Evolutionary conservation across 2,329 filamentous ascomycete genomes (phyloP), one percentile per base, ranked within the genome.

Genomic region (Zalaria obscura): DNA sequence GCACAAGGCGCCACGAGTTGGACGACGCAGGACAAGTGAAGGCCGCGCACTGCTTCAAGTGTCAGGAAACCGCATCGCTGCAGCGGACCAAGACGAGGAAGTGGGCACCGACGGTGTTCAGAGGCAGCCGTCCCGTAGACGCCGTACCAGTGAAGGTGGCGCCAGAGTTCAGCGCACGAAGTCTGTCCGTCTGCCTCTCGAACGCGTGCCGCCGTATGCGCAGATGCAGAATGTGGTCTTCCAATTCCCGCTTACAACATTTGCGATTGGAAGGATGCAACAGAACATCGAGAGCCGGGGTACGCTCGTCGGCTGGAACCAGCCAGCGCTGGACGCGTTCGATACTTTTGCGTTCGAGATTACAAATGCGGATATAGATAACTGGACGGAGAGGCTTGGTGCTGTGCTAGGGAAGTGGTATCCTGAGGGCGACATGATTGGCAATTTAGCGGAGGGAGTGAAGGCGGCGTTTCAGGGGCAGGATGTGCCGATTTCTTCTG

Each of bases 111-210:
- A 41, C 5, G 34, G 39, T n/a, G 43, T 40, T 3, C 45, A 43
- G 6, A 42, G 38, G 4, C 41, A 25, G 26, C 18, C 9, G 3
- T 45, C 48, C 25, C 45, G 48, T 29, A 47, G 52, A 10, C 52
- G 51, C 18, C 47, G 49, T 6, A 47, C 43, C 11, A 49, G 47
- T 18, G 44, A 47, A 11, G 44, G 43, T 35, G 49, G 48, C 2
- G 38, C 38, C 11, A 52, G 50, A 32, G 36, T 48, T 4, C 47
- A 41, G 4, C 55, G 58, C 3, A 57, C 51, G 4, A 61, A 57
- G 37, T 63, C 63, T 1, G 58, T 56, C 1, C 52, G 45, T 6
- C 50, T 67, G 1, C 59, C 61, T 0, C 57, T 67, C 4, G 61
- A 68, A 43, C 55, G 54, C 5, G 53, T 54, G 4, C 62, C 62